Evolutionary conservation across 768 basidiomycete genomes (phyloP), one percentile per base, ranked within the genome.

Genomic region (Infundibulicybe gibba): DNA sequence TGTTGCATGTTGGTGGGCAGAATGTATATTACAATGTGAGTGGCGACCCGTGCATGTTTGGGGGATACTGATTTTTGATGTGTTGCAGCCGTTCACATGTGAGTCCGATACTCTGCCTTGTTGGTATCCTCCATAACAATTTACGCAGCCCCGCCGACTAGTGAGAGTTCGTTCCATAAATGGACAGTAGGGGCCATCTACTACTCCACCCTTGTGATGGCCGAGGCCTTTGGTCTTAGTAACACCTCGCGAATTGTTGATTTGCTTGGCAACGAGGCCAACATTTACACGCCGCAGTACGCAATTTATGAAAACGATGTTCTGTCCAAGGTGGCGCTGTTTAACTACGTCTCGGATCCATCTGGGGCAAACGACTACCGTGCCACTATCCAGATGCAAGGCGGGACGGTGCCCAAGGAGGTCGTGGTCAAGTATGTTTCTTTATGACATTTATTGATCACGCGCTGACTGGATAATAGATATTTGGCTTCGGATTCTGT

Each of bases 111-210:
- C 3, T 38, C 14, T 10, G 6, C 6, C 10, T 38, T 19, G 3
- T 6, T 14, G 21, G 31, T 11, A 20, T 16, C 32, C 10, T 5
- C 16, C n/a, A n/a, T 15, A 10, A 46, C 15, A 25, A 5, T 25
- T 48, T 61, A 54, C 66, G 62, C 56, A 76, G 75, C 65, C 48
- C 81, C 68, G 55, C 79, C 73, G 53, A 80, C 71, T 39, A 81
- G 84, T 54, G 72, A 83, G 49, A 76, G 80, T 6, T 58, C 69
- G 1, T 81, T 74, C 65, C 75, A 75, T 45, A 68, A 85, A 65
- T 92, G 87, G 88, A 86, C 85, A 0, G 69, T 90, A 40, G 87
- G 86, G 0, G 80, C 88, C 0, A 69, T 85, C 42, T 90, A 87
- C 67, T 92, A 91, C 61, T 75, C 87, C 1, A 75, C 83, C 3